Percentiles rank a stretch among this genome's conserved stretches.
Evolutionary conservation across 2,329 filamentous ascomycete species (phyloP).

Genomic region (Xylariaceae sp.): DNA sequence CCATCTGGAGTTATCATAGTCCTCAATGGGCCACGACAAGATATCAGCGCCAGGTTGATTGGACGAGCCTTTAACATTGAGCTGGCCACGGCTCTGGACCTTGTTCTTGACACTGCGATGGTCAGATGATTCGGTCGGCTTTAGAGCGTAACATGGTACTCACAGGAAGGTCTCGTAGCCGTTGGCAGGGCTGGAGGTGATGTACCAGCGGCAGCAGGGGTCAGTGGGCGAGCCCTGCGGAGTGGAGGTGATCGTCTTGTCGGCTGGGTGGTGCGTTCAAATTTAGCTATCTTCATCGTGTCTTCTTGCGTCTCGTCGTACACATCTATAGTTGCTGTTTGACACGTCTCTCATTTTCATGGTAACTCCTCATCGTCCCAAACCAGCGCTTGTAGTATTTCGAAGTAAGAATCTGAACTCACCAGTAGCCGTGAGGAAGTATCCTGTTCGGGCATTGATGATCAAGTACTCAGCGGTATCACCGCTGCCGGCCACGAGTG

Average conservation of each 20-base stretch:
- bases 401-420: background rate
- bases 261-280: conserved; percentile 2
- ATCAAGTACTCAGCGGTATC: conserved; percentile 8
- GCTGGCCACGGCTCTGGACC: conserved; percentile 7
- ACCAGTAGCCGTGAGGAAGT: conserved; percentile 9
- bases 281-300: background rate
- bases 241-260: conserved; percentile 4
- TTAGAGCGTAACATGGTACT: background rate
- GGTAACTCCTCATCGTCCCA: background rate
- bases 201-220: conserved; percentile 6
- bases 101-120: conserved; percentile 7
- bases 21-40: conserved; percentile 5
- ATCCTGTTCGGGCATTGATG: conserved; percentile 8
- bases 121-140: background rate
- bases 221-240: conserved; percentile 9
- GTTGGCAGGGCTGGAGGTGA: conserved; percentile 6
- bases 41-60: conserved; percentile 8
- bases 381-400: background rate
- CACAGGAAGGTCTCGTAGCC: conserved; percentile 8
- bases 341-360: background rate
- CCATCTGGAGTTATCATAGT: conserved; percentile 10
- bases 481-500: conserved; percentile 6
- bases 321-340: background rate
- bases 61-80: conserved; percentile 6
- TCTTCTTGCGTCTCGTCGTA: no score